Evolutionary conservation across 768 basidiomycete genomes (phyloP).

Genomic region (Amanita rimosa): DNA sequence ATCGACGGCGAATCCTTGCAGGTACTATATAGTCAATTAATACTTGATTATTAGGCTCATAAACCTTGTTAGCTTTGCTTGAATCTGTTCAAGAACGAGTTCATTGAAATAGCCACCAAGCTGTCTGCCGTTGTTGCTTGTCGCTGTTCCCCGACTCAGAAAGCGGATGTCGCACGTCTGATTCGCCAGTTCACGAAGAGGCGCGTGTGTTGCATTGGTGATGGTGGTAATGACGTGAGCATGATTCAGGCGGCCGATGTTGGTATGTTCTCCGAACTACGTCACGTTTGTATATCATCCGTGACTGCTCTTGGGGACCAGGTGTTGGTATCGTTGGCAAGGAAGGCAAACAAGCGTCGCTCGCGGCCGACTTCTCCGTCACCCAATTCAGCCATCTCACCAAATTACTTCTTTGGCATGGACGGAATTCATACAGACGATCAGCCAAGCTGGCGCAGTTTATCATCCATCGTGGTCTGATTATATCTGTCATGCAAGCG

Average conservation of each 20-base stretch:
- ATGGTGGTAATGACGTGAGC: slow-evolving; percentile 98
- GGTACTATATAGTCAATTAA: slow-evolving; percentile 24
- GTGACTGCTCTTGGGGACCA: slow-evolving; percentile 19
- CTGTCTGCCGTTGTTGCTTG: slow-evolving; percentile 95
- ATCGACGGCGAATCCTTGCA: slow-evolving; percentile 97
- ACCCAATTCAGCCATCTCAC: slow-evolving; percentile 95
- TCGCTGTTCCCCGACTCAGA: slow-evolving; percentile 97
- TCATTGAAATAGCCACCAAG: slow-evolving; percentile 93
- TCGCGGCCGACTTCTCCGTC: slow-evolving; percentile 98
- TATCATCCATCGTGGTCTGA: slow-evolving; percentile 93
- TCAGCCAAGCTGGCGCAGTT: slow-evolving; percentile 97
- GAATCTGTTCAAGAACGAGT: slow-evolving; percentile 84
- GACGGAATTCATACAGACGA: slow-evolving; percentile 96
- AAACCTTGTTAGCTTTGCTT: slow-evolving; percentile 66
- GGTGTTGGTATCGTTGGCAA: slow-evolving; percentile 98
- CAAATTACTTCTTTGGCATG: slow-evolving; percentile 96
- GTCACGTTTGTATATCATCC: not conserved
- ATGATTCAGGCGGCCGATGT: slow-evolving; percentile 99
- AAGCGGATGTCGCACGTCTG: slow-evolving; percentile 92
- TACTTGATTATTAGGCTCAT: not conserved
- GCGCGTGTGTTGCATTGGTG: slow-evolving; percentile 96
- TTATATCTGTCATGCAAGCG: slow-evolving; percentile 97
- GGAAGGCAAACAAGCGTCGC: slow-evolving; percentile 95
- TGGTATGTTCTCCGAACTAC: slow-evolving; percentile 43
- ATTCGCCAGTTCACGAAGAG: slow-evolving; percentile 88